These are phyloP conservation scores for Luzula sylvatica DNA, from an alignment of 176 grass and related monocot species.

Conservation along the genomic window DNA sequence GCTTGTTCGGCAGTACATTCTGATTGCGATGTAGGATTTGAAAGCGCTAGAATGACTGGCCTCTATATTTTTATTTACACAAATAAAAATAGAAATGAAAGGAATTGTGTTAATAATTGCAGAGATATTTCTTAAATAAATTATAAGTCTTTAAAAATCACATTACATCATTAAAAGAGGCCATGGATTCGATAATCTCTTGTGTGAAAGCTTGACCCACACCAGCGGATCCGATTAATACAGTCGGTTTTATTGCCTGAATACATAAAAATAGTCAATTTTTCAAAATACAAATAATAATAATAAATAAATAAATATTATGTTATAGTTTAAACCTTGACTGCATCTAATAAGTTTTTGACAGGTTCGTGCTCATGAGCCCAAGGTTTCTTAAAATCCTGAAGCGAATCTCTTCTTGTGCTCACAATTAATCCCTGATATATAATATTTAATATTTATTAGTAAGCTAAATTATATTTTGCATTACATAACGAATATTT, in stretches of 20 bases:
- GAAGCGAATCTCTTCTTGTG: conserved; percentile 58
- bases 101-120: neutral
- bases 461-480: neutral
- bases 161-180: conserved; percentile 66
- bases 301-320: neutral
- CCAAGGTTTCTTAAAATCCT: conserved; percentile 73
- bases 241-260: conserved; percentile 60
- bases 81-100: neutral
- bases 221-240: conserved; percentile 70
- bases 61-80: conserved; percentile 43
- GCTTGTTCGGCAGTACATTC: conserved; percentile 93
- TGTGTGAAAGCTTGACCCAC: conserved; percentile 84
- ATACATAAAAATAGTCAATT: neutral
- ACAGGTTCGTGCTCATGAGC: conserved; percentile 81
- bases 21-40: conserved; percentile 73
- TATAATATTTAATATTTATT: conserved; percentile 2
- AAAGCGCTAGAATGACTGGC: conserved; percentile 68
- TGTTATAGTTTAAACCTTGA: conserved; percentile 53
- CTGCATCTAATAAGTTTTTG: conserved; percentile 49
- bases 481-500: neutral
- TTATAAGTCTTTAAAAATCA: neutral
- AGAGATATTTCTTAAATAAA: neutral
- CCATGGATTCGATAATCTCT: conserved; percentile 63
- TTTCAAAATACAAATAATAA: neutral
- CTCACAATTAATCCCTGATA: conserved; percentile 79